Base-by-base conservation (phyloP, 75 land plant species). In the Sequoia sempervirens region DNA sequence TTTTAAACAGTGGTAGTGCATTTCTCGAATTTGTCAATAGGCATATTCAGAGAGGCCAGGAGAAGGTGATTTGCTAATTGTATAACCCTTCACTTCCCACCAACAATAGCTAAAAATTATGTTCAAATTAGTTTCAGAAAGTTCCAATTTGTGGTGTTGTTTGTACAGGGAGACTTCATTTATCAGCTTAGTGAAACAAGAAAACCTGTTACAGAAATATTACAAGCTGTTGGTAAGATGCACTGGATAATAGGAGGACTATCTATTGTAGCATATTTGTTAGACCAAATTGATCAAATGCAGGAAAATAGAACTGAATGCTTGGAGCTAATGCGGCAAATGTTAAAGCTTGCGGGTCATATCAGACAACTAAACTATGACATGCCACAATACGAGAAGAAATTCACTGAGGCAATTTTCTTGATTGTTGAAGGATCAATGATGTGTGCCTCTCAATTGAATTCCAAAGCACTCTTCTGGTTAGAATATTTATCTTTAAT, bases 371-470 rank as follows among this genome's bases (percentile, higher is more conserved):
- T 64, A 23, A 64, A 64, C 68, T 64, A 64, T 64, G 68, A 64
- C 28, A 64, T 64, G 68, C 68, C 68, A 26, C n/a, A 64, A 64
- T 20, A 64, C 6, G 68, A 26, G 28, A 64, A 64, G 72, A 68
- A 28, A 28, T n/a, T 68, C 30, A 68, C 10, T 1, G 28, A 68
- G 26, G 72, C 72, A 23, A 26, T 68, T 23, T 9, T 26, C n/a
- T n/a, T 68, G 32, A 68, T 68, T 68, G 10, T 68, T 68, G 72
- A 68, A 68, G 72, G 72, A 68, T 68, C 72, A n/a, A 68, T 68
- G 72, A 26, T n/a, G 28, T 68, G 72, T 28, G 72, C 72, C 12
- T 26, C 30, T n/a, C 72, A n/a, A 28, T 28, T 68, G n/a, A 26
- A 68, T 26, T 68, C 72, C n/a, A n/a, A n/a, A 28, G n/a, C 26